Base-by-base conservation (phyloP, 1,139 yeast species). In the Kluyveromyces sp. region DNA sequence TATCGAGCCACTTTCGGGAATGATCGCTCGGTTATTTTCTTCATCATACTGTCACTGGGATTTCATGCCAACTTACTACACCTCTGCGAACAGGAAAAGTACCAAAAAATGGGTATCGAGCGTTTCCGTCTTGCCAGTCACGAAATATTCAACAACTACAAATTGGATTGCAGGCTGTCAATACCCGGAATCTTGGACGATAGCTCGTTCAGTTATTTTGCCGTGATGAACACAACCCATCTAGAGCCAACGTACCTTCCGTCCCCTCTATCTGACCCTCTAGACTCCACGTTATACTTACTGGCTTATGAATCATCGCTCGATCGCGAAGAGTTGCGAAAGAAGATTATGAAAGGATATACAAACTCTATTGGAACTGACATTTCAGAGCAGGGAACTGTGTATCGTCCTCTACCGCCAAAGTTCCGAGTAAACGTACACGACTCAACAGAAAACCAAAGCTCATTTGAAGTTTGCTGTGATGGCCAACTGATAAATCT, bases 1-100 rank as follows among this genome's bases (percentile, higher is more conserved):
- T 82, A 82, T 54, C 64, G 67, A 33, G 80, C 75, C 0, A 45
- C 54, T 0, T 75, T 86, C 48, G 86, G 89, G 0, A 51, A 56
- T 2, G 75, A 72, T 0, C 64, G 50, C 3, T 47, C 55, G 0
- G 58, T 70, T 1, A 60, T 73, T 33, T 82, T 85, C 49, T 55
- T 80, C 26, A 86, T 84, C 2, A 94, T 87, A 2, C 69, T 79
- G 0, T 84, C 95, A 0, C 81, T 95, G 87, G 94, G 81, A 1
- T 76, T 86, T 51, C 96, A 88, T 63, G 89, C 96, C 1, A 75
- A 89, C 3, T 63, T 88, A 43, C 92, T 88, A 1, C 92, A 92
- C 19, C 45, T 54, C 76, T 57, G 79, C 84, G 94, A 86, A 52
- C 71, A 80, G 1, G 79, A 82, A 0, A 83, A 81, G 53, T 65